Percentiles rank a stretch among this genome's conserved stretches.
Conservation (phyloP, 768 basidiomycete species). For the Podaxis sp. region DNA sequence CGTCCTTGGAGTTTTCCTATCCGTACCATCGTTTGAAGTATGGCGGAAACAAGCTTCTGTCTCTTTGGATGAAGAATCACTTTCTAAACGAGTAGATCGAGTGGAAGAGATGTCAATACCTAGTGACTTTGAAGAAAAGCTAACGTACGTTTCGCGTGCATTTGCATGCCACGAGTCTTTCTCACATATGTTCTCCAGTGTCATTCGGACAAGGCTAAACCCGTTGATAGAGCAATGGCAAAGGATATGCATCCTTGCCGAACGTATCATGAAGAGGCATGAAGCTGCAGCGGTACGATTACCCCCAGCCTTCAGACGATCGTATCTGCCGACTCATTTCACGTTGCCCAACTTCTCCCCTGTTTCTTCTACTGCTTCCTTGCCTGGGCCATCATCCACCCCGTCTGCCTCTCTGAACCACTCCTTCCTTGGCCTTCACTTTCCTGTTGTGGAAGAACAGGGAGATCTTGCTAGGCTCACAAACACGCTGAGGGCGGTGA, state of each 20-base stretch:
- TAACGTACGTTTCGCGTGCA: constrained; percentile 49
- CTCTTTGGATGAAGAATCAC: constrained; percentile 86
- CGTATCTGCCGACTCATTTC: constrained; percentile 71
- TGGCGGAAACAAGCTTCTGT: constrained; percentile 83
- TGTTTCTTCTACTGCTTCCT: constrained; percentile 33
- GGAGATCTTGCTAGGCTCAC: constrained; percentile 82
- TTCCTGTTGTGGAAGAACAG: constrained; percentile 42
- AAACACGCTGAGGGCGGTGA: constrained; percentile 75
- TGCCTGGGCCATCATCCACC: constrained; percentile 29
- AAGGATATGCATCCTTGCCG: constrained; percentile 80
- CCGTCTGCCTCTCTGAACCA: constrained; percentile 32
- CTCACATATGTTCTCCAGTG: constrained; percentile 38
- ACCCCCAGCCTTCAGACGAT: constrained; percentile 60
- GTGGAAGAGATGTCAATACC: constrained; percentile 93
- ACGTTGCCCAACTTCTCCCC: constrained; percentile 51
- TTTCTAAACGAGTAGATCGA: constrained; percentile 72
- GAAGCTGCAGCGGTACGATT: constrained; percentile 90
- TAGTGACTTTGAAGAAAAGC: constrained; percentile 88
- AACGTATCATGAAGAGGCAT: constrained; percentile 86
- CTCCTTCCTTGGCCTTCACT: constrained; percentile 30
- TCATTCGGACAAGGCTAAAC: constrained; percentile 73
- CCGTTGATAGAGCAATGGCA: constrained; percentile 90
- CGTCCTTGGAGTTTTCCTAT: constrained; percentile 76
- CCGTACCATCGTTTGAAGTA: constrained; percentile 78
- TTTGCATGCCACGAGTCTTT: constrained; percentile 7